phyloP scores from a whole-genome alignment of 495 filamentous ascomycete genomes.

The Terfezia claveryi region DNA sequence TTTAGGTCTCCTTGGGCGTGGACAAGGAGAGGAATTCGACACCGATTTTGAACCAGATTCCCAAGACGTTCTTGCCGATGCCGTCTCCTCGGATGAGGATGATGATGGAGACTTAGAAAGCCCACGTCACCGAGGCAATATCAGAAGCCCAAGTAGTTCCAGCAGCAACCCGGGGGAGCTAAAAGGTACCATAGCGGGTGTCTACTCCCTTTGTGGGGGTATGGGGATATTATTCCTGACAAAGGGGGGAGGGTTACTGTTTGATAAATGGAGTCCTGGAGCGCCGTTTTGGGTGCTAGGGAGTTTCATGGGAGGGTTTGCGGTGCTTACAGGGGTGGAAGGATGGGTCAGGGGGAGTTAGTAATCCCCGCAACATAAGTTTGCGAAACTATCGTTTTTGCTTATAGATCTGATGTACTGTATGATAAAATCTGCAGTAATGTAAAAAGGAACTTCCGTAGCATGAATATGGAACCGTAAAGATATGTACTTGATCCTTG shows the following conservation, averaged over 20 bases:
- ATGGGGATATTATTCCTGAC: constrained; percentile 76
- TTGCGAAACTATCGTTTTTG: no score
- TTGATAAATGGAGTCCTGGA: constrained; percentile 52
- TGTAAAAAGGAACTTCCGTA: no score
- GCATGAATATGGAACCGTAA: no score
- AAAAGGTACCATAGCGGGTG: constrained; percentile 82
- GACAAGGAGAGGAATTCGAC: constrained; percentile 33
- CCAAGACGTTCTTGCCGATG: background rate
- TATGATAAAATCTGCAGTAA: no score
- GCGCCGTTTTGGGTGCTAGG: constrained; percentile 89
- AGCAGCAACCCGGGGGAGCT: constrained; percentile 21
- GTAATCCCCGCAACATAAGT: no score
- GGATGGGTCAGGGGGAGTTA: background rate
- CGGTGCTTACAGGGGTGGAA: background rate
- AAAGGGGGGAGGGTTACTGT: constrained; percentile 69
- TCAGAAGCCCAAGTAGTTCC: background rate
- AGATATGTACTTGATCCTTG: no score
- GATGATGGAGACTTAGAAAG: constrained; percentile 1
- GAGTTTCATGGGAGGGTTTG: constrained; percentile 41
- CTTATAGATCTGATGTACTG: no score
- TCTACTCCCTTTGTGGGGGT: constrained; percentile 82
- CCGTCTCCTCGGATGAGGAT: background rate
- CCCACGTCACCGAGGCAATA: constrained; percentile 7
- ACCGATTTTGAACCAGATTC: background rate
- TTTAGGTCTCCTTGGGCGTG: constrained; percentile 59